Evolutionary conservation across 1,284 basidiomycete species (phyloP).

Genomic region (Pholiota adiposa): DNA sequence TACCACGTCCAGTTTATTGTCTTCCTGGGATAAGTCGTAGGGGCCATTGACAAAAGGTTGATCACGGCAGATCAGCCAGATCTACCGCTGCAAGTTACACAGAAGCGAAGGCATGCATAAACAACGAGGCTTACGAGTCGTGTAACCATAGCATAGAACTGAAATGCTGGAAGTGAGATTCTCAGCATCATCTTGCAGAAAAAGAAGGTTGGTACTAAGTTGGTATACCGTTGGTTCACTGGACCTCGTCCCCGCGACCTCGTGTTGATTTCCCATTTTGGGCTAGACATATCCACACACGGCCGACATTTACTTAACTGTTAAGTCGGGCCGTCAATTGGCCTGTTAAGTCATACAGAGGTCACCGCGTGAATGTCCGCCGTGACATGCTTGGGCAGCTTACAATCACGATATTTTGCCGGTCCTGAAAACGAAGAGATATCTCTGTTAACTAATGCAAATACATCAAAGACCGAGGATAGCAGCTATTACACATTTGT

Average conservation of each 20-base stretch:
- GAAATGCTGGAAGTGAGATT: conserved; percentile 2
- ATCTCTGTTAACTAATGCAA: conserved; percentile 5
- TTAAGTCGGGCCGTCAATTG: background rate
- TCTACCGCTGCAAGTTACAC: conserved; percentile 12
- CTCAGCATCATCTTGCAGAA: background rate
- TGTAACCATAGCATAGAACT: conserved; percentile 1
- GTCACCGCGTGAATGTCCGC: no score
- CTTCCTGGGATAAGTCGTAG: conserved; percentile 29
- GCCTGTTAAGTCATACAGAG: no score
- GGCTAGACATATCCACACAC: background rate
- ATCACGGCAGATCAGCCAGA: conserved; percentile 16
- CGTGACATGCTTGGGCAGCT: no score
- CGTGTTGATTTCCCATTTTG: conserved; percentile 4
- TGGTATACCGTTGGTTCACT: background rate
- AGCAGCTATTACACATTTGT: conserved; percentile 4
- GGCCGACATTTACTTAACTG: background rate
- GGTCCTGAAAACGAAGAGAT: no score
- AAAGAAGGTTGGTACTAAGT: background rate
- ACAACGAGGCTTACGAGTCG: conserved; percentile 28
- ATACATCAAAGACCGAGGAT: conserved; percentile 16
- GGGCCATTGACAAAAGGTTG: conserved; percentile 15
- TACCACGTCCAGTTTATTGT: conserved; percentile 33
- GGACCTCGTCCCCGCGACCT: background rate
- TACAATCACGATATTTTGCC: no score
- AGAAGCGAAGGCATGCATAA: conserved; percentile 26